Percentiles rank a stretch among this genome's conserved stretches.
Evolutionary conservation across 495 filamentous ascomycete genomes (phyloP).

Genomic region (Annulohypoxylon bovei): DNA sequence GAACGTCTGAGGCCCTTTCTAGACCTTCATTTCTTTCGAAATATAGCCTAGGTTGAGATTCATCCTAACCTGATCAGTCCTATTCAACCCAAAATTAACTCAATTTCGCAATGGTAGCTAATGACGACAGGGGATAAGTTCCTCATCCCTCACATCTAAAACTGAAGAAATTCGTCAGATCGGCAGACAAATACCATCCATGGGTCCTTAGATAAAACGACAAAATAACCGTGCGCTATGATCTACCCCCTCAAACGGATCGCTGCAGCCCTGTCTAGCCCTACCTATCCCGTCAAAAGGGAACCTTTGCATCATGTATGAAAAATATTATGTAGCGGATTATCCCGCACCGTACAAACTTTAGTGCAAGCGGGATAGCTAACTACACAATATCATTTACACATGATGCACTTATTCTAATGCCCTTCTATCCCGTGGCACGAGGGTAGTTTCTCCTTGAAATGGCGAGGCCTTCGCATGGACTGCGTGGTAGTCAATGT

Average conservation of each 20-base stretch:
- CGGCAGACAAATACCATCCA: not conserved
- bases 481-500: not conserved
- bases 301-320: too few species aligned
- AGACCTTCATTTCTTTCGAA: slow-evolving; percentile 1
- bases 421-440: too few species aligned
- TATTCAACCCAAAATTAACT: slow-evolving; percentile 8
- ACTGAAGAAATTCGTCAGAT: not conserved
- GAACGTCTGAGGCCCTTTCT: slow-evolving; percentile 7
- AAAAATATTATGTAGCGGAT: too few species aligned
- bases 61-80: not conserved
- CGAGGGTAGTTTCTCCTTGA: slow-evolving; percentile 15
- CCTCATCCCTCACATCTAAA: slow-evolving; percentile 26
- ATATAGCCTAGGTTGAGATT: slow-evolving; percentile 4
- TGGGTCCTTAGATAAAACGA: not conserved
- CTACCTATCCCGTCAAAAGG: slow-evolving; percentile 19
- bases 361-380: too few species aligned
- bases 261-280: slow-evolving; percentile 40
- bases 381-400: too few species aligned
- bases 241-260: slow-evolving; percentile 24
- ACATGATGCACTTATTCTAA: too few species aligned
- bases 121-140: slow-evolving; percentile 21
- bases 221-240: slow-evolving; percentile 19
- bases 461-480: slow-evolving; percentile 22
- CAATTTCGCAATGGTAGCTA: slow-evolving; percentile 9
- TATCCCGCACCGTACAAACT: too few species aligned